Base-by-base conservation (phyloP, 2,329 filamentous ascomycete genomes). In the Lachnellula arida region DNA sequence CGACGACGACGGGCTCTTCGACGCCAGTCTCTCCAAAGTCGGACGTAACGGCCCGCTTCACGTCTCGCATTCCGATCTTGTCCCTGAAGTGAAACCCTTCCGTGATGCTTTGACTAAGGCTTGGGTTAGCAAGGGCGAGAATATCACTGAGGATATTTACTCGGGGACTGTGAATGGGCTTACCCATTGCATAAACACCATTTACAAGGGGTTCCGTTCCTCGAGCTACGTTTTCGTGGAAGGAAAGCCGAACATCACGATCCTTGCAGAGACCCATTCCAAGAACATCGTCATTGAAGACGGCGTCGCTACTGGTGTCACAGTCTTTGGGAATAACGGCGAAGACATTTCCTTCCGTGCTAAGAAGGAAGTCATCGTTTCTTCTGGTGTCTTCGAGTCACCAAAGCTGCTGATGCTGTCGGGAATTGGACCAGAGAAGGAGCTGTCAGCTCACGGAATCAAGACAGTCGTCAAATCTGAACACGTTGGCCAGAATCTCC, bases 191-290 rank as follows among this genome's bases (percentile, higher is more conserved):
- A 73, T 80, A 51, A 77, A 81, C 67, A 76, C 75, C 42, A 84
- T 85, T 62, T 82, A 85, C 69, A 72, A 79, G 8, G 81, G 81
- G n/a, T 70, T 72, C 54, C 76, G 81, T 17, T 80, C 78, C 2
- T 76, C 74, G 0, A 79, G 76, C 60, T 81, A 74, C 61, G 68
- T 79, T 0, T 81, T 75, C 60, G 65, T 86, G 15, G 68, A 74
- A 54, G 74, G 74, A 51, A 81, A 84, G 70, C 70, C 74, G 12
- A 85, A 85, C 59, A 72, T 84, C 49, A 80, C 77, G 0, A 72
- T 85, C 44, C 64, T 81, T 15, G 68, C 74, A 1, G 65, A 73
- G 4, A 74, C 72, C 0, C 72, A 77, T 50, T 79, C 80, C 17
- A 84, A 82, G 71, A 72, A 73, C 23, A 70, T 83, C 14, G 72